phyloP scores from a whole-genome alignment of 2,329 filamentous ascomycete genomes.

The Ceratocystis smalleyi region DNA sequence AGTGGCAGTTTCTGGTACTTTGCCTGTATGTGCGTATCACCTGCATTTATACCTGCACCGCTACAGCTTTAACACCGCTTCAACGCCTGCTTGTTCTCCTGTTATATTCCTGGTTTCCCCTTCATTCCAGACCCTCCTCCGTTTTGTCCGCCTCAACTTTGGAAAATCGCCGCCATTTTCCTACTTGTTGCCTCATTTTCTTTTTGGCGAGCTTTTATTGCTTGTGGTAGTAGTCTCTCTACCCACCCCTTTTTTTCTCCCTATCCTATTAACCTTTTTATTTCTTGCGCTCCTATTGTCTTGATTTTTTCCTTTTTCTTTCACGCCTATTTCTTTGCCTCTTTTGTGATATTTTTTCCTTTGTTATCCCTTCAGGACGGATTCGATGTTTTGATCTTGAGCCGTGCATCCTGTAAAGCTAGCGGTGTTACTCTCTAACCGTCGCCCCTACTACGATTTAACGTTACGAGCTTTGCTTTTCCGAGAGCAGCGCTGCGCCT shows the following conservation, averaged over 20 bases:
- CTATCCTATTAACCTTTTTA: slow-evolving; percentile 1
- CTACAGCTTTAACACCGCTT: slow-evolving; percentile 5
- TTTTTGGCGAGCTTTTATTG: not conserved
- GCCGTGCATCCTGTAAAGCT: not conserved
- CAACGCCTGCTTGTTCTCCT: not conserved
- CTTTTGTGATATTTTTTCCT: not conserved
- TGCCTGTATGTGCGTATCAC: not conserved
- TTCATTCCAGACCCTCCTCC: not conserved
- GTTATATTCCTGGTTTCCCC: not conserved
- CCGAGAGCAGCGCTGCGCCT: slow-evolving; percentile 6
- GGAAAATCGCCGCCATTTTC: slow-evolving; percentile 4
- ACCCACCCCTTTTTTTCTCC: not conserved
- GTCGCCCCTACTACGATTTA: slow-evolving; percentile 4
- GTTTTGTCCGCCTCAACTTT: not conserved
- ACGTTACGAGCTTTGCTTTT: slow-evolving; percentile 4
- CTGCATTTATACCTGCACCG: slow-evolving; percentile 3
- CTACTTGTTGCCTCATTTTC: not conserved
- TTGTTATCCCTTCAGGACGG: slow-evolving; percentile 4
- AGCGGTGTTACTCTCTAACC: not conserved
- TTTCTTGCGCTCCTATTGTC: not conserved
- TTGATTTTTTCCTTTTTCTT: not conserved
- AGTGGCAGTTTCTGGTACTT: not conserved
- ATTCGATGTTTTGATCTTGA: slow-evolving; percentile 1
- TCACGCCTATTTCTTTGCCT: not conserved
- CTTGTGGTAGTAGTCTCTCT: not conserved